Conservation (phyloP, 345 rosid species). For the Citrus australasica region DNA sequence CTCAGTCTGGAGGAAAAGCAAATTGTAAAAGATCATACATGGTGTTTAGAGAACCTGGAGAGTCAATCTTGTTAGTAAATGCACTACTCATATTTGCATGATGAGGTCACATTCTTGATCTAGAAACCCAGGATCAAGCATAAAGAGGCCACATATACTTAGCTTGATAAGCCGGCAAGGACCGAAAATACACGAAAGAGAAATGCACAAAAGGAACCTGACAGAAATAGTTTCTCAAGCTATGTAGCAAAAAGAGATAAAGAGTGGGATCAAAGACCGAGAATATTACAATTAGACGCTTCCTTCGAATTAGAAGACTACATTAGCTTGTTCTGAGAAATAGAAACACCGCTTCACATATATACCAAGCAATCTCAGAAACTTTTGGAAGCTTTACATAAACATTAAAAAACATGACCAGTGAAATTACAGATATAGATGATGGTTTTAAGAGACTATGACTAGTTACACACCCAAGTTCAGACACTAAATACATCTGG, state of each 20-base stretch:
- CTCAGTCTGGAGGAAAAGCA: background rate
- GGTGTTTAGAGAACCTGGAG: background rate
- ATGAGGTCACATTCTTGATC: background rate
- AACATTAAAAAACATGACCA: constrained; percentile 8
- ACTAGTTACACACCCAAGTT: constrained; percentile 7
- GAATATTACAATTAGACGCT: too few relatives aligned
- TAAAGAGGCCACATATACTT: background rate
- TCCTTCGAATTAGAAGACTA: background rate
- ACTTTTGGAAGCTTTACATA: background rate
- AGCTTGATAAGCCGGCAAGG: background rate
- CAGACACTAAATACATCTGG: background rate
- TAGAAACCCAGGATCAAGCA: background rate
- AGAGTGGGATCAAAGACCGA: background rate
- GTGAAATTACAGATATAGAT: background rate
- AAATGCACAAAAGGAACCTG: background rate
- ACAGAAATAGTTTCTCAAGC: background rate
- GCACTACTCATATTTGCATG: background rate
- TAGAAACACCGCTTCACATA: background rate
- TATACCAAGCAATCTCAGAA: background rate
- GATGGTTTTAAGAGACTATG: background rate
- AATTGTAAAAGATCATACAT: background rate
- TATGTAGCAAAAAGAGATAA: background rate
- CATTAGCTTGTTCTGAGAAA: background rate
- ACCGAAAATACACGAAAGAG: background rate
- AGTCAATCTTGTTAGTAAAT: background rate